Evolutionary conservation across 768 basidiomycete genomes (phyloP), one percentile per base, ranked within the genome.

Genomic region (Hirschioporus abietinus): DNA sequence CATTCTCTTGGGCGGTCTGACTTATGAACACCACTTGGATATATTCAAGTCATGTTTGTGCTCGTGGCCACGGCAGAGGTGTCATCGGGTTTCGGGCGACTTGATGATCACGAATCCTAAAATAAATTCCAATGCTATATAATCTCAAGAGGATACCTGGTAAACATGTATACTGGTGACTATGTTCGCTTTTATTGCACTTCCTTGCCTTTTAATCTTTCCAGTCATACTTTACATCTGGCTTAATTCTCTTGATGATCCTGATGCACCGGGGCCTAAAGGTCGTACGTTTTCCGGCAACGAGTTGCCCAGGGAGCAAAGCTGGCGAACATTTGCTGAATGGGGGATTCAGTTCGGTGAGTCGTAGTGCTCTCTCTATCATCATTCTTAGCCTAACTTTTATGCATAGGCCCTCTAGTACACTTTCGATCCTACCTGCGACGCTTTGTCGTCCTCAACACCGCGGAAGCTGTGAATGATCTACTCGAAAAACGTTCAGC

Each of bases 381-480:
- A 10, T 58, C 36, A n/a, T 34, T 42, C 3, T 24, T 20, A n/a
- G 61, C 27, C 8, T 35, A 12, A 52, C 63, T 2, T 34, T 24
- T 27, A 64, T 63, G 15, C 72, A 69, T 63, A 82, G 79, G 82
- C 0, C 74, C 82, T n/a, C 71, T 88, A 15, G 78, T 88, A 30
- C 82, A 82, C 25, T 81, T 83, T 66, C 78, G 76, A 35, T 71
- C 80, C 26, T 78, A 83, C 68, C 84, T 82, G 66, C 76, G 74
- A n/a, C 75, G 74, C 24, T 75, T 81, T 17, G 74, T 87, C 61
- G 72, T 86, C 66, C 72, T 87, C 24, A 86, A 83, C 73, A 79
- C 79, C 20, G 75, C 75, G 42, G 76, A 76, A 64, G 75, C 78
- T 10, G 81, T 78, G 1, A 70, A 75, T 30, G 83, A 84, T 60